Evolutionary conservation across 495 filamentous ascomycete species (phyloP).

Genomic region (Penicillium ucsense): DNA sequence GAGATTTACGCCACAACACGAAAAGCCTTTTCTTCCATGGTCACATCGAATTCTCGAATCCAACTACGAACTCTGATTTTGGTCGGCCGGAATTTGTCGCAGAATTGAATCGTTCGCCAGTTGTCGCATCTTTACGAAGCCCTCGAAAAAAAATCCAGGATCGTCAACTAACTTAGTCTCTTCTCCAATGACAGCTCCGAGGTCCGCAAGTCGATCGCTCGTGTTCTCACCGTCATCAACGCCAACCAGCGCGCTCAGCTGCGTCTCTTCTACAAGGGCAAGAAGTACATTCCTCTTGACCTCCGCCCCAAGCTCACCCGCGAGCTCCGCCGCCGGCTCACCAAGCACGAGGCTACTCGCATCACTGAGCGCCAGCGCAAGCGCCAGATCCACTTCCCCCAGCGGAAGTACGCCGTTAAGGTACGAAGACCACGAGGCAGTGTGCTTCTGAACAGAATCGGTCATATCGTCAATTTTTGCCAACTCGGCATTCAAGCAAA

Average conservation of each 20-base stretch:
- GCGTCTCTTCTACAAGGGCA: conserved; percentile 98
- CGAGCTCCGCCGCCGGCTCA: conserved; percentile 85
- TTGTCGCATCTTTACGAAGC: too few relatives aligned
- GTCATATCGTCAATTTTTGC: too few relatives aligned
- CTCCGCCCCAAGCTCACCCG: conserved; percentile 96
- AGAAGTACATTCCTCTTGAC: conserved; percentile 97
- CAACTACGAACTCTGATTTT: too few relatives aligned
- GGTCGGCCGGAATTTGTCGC: not conserved
- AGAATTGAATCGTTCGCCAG: not conserved
- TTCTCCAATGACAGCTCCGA: conserved; percentile 61
- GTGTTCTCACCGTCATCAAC: conserved; percentile 98
- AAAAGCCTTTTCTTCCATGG: too few relatives aligned
- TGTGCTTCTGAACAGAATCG: not conserved
- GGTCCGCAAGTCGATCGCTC: conserved; percentile 97
- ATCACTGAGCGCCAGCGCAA: conserved; percentile 88
- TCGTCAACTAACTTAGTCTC: conserved; percentile 16
- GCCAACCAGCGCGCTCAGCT: conserved; percentile 95
- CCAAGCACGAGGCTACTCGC: conserved; percentile 72
- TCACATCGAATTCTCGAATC: too few relatives aligned
- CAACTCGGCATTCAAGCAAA: too few relatives aligned
- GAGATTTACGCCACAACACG: too few relatives aligned
- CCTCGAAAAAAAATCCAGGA: conserved; percentile 1
- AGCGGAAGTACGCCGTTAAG: conserved; percentile 98
- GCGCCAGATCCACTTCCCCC: conserved; percentile 89
- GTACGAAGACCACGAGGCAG: conserved; percentile 37